Conservation (phyloP, 129 eudicot genomes). For the Pulicaria dysenterica region DNA sequence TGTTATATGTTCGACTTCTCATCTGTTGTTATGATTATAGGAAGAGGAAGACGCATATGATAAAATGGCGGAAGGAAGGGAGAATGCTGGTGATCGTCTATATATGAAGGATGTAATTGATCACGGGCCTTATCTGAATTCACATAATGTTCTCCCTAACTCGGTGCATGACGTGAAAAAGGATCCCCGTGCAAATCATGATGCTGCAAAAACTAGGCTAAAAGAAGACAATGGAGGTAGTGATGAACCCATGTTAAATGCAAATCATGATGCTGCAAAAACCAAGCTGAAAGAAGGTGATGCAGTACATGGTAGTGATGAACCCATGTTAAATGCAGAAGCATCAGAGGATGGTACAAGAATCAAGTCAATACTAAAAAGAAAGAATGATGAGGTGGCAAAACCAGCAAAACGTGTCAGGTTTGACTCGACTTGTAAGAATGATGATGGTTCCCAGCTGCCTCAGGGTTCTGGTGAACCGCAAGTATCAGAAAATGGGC, state of each 20-base stretch:
- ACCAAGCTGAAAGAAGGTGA: conserved; percentile 11
- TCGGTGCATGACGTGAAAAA: conserved; percentile 14
- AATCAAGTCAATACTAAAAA: conserved; percentile 50
- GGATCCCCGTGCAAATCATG: conserved; percentile 37
- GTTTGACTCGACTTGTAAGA: conserved; percentile 45
- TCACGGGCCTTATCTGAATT: conserved; percentile 34
- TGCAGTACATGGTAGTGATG: neutral
- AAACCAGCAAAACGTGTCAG: conserved; percentile 46
- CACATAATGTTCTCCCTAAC: conserved; percentile 35
- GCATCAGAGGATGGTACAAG: conserved; percentile 23
- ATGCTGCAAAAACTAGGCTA: conserved; percentile 39
- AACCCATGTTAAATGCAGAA: conserved; percentile 3
- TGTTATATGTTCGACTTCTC: neutral
- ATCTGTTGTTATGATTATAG: conserved; percentile 25
- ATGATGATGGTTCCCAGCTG: neutral
- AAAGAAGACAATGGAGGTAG: conserved; percentile 38
- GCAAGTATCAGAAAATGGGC: neutral
- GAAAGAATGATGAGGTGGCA: conserved; percentile 33
- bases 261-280: conserved; percentile 39
- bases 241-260: conserved; percentile 21
- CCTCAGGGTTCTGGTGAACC: neutral
- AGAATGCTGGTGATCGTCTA: conserved; percentile 34
- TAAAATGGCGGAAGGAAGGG: conserved; percentile 54
- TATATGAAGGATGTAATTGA: conserved; percentile 49
- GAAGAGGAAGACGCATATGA: conserved; percentile 64